Conservation (phyloP, 495 filamentous ascomycete genomes). For the Penicillium crystallinum region DNA sequence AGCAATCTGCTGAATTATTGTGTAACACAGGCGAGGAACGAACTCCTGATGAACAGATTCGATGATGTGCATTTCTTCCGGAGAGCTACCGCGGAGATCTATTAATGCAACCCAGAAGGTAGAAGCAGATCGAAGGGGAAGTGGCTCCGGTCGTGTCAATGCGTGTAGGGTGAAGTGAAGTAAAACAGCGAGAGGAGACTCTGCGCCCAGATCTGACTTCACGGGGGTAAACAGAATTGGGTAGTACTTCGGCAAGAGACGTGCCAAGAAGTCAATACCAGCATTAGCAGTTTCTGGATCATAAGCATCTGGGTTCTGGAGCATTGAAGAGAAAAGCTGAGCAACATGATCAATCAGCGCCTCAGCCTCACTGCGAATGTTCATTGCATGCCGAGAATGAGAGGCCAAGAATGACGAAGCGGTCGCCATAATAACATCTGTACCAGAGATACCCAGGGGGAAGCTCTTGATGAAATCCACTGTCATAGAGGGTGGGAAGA, state of each 20-base stretch:
- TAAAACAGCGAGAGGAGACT: conserved; percentile 51
- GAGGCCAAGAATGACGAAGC: conserved; percentile 66
- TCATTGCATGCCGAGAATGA: conserved; percentile 53
- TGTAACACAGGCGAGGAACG: conserved; percentile 54
- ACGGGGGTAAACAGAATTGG: conserved; percentile 35
- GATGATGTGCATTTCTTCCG: conserved; percentile 42
- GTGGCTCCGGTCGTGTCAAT: conserved; percentile 64
- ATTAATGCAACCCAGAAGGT: conserved; percentile 69
- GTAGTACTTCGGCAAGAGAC: conserved; percentile 60
- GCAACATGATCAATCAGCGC: conserved; percentile 61
- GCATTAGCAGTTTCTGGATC: conserved; percentile 80
- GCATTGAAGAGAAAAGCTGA: conserved; percentile 56
- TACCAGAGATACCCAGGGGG: conserved; percentile 56
- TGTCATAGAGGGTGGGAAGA: conserved; percentile 61
- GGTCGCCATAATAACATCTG: conserved; percentile 70
- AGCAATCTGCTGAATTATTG: conserved; percentile 62
- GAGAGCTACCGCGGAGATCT: conserved; percentile 35
- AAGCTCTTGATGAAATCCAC: conserved; percentile 66
- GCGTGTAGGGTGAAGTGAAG: conserved; percentile 73
- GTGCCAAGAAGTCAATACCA: conserved; percentile 65
- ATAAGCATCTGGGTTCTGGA: conserved; percentile 44
- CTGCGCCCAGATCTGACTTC: conserved; percentile 12
- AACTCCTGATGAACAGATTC: conserved; percentile 52
- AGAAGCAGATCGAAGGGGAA: conserved; percentile 74
- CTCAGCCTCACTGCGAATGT: conserved; percentile 44